These are phyloP conservation scores for Tricholoma bakamatsutake DNA, from an alignment of 768 basidiomycete genomes.

Conservation along the genomic window DNA sequence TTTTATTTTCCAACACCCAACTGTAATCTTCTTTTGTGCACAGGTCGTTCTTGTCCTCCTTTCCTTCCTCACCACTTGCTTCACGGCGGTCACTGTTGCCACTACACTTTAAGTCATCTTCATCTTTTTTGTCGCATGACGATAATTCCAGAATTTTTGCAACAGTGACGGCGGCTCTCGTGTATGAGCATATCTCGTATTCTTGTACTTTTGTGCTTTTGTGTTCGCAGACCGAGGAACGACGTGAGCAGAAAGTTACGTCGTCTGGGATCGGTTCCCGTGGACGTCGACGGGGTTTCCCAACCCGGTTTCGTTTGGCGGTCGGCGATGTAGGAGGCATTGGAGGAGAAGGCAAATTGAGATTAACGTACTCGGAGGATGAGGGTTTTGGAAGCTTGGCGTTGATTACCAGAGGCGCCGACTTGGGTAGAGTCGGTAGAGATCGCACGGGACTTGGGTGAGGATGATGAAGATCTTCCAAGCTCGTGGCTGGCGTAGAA, in stretches of 20 bases:
- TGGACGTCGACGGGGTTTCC: conserved; percentile 28
- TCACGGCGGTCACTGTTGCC: not conserved
- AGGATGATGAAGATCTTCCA: not conserved
- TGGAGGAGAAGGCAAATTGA: conserved; percentile 9
- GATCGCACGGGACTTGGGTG: not conserved
- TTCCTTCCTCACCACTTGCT: conserved; percentile 7
- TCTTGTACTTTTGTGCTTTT: conserved; percentile 1
- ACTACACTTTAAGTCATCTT: conserved; percentile 3
- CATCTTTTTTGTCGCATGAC: conserved; percentile 10
- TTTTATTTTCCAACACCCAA: conserved; percentile 11
- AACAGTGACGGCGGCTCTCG: conserved; percentile 7
- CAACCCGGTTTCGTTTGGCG: conserved; percentile 22
- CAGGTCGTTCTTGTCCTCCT: conserved; percentile 7
- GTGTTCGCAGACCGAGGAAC: not conserved
- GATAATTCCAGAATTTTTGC: conserved; percentile 10
- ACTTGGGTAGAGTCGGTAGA: not conserved
- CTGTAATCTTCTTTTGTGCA: conserved; percentile 11
- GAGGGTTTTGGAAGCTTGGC: not conserved
- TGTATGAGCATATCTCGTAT: conserved; percentile 2
- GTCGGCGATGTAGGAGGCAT: conserved; percentile 22
- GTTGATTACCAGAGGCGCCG: conserved; percentile 1
- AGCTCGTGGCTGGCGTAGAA: not conserved
- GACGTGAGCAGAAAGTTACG: not conserved
- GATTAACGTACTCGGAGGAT: conserved; percentile 1
- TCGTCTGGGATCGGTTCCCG: conserved; percentile 23